Percentiles rank a stretch among this genome's conserved stretches.
Conservation (phyloP, 352 stramenopile species). For the Globisporangium barbulae region DNA sequence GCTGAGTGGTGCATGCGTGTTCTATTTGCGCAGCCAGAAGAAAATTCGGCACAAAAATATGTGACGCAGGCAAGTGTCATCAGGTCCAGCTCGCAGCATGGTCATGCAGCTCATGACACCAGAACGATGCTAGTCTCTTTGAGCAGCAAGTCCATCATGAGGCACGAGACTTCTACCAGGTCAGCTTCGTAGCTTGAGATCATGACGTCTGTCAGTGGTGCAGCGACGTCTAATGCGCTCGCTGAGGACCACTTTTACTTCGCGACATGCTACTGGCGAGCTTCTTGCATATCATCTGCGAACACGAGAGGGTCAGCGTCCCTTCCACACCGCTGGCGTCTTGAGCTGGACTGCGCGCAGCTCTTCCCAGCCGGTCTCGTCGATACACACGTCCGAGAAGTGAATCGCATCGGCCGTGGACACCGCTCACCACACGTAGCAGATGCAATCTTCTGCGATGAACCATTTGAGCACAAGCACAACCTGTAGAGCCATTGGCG, state of each 20-base stretch:
- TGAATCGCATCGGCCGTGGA: not conserved
- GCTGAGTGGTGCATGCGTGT: not conserved
- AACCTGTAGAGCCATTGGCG: not conserved
- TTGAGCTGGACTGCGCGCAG: not conserved
- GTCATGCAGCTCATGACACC: not conserved
- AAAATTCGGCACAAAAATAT: not conserved
- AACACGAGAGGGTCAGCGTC: not conserved
- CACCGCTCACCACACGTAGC: not conserved
- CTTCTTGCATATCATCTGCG: conserved; percentile 1
- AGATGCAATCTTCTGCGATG: not conserved
- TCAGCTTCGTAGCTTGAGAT: conserved; percentile 3
- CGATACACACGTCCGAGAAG: too few relatives aligned
- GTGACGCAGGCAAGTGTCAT: not conserved
- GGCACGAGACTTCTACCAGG: not conserved
- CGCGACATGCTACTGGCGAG: too few relatives aligned
- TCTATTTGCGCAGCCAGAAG: not conserved
- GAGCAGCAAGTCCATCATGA: not conserved
- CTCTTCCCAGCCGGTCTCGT: conserved; percentile 10
- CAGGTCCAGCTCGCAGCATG: too few relatives aligned
- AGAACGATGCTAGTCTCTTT: not conserved
- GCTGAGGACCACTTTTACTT: too few relatives aligned
- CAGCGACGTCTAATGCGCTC: too few relatives aligned
- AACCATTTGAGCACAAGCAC: not conserved
- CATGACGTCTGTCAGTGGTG: not conserved
- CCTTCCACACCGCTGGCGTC: not conserved